These are phyloP conservation scores for Lolium rigidum DNA, from an alignment of 176 grass and related monocot species.

Conservation along the genomic window DNA sequence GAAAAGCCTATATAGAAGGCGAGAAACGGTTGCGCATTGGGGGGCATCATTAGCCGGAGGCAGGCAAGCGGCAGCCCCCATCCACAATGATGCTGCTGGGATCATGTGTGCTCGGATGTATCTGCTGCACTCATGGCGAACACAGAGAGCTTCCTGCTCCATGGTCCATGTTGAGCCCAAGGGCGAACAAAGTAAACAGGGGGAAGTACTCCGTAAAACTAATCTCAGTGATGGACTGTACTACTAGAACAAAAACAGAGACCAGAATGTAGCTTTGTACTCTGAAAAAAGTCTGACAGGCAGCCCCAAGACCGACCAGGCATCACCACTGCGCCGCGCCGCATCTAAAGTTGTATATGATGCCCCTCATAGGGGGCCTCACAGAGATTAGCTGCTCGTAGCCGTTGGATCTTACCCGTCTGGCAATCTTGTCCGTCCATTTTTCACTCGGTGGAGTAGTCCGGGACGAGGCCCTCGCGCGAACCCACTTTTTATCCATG, in stretches of 20 bases:
- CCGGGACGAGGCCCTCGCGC: too few species aligned
- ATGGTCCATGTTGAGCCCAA: not conserved
- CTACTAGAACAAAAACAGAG: not conserved
- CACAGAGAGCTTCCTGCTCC: not conserved
- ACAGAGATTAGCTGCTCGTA: too few species aligned
- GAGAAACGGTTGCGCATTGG: not conserved
- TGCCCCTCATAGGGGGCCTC: too few species aligned
- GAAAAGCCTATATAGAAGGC: too few species aligned
- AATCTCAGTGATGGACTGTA: not conserved
- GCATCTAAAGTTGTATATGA: too few species aligned
- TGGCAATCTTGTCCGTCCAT: too few species aligned
- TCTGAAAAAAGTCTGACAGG: not conserved
- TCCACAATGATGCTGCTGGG: constrained; percentile 4
- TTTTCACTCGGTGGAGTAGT: too few species aligned
- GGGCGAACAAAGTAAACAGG: too few species aligned
- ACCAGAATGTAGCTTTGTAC: not conserved
- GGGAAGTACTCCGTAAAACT: too few species aligned
- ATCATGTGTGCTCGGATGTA: not conserved
- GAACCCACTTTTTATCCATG: too few species aligned
- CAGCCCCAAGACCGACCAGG: not conserved
- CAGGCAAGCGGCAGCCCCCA: not conserved
- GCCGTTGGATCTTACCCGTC: too few species aligned
- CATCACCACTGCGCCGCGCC: not conserved
- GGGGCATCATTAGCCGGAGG: constrained; percentile 1
- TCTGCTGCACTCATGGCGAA: not conserved